Evolutionary conservation across 2,329 filamentous ascomycete genomes (phyloP).

Genomic region (Talaromyces pinophilus): DNA sequence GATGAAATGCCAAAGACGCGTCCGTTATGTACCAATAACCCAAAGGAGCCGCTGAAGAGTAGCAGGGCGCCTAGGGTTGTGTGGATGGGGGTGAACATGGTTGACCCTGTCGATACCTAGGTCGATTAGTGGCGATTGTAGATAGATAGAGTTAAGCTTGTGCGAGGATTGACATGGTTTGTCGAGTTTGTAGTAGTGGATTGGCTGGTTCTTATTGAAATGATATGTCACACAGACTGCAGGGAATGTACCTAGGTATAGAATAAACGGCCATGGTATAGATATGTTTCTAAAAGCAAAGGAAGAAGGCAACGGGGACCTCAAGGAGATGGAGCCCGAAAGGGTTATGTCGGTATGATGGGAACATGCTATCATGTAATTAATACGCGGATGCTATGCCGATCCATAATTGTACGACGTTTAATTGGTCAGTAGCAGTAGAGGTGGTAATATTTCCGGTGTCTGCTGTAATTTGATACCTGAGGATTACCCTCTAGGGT

Average conservation of each 20-base stretch:
- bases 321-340: slow-evolving; percentile 15
- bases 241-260: background rate
- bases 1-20: slow-evolving; percentile 54
- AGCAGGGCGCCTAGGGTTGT: slow-evolving; percentile 54
- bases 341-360: background rate
- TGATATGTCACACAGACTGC: slow-evolving; percentile 5
- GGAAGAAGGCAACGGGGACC: background rate
- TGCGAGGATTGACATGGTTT: background rate
- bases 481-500: background rate
- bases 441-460: background rate
- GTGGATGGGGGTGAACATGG: slow-evolving; percentile 57
- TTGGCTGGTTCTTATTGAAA: background rate
- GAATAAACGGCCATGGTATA: background rate
- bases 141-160: background rate
- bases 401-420: rapidly evolving
- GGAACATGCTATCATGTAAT: background rate
- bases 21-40: slow-evolving; percentile 55
- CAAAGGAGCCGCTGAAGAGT: slow-evolving; percentile 53
- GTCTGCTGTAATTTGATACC: background rate
- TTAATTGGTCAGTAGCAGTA: background rate
- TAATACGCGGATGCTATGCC: background rate
- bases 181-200: background rate
- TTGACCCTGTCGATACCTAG: background rate
- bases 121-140: background rate
- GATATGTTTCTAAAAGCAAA: background rate